Evolutionary conservation across 2,329 filamentous ascomycete genomes (phyloP).

Genomic region (Apiospora arundinis): DNA sequence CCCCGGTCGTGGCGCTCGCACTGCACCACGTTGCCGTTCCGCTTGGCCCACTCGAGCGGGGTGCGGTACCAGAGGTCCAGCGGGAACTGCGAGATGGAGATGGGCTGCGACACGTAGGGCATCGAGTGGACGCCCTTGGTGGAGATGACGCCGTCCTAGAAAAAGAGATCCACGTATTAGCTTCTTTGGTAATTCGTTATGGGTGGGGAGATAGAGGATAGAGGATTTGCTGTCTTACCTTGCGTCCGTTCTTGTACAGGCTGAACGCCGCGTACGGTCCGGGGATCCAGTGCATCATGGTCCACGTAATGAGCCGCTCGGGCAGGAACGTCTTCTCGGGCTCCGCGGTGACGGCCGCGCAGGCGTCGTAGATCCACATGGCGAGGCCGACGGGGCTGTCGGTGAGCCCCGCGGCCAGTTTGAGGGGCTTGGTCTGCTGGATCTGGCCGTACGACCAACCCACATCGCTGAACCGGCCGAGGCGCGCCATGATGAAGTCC

Average conservation of each 20-base stretch:
- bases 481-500: conserved; percentile 24
- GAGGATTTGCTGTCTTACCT: conserved; percentile 10
- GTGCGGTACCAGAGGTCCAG: conserved; percentile 30
- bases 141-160: conserved; percentile 22
- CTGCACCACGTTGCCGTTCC: conserved; percentile 25
- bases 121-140: conserved; percentile 13
- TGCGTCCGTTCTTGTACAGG: conserved; percentile 29
- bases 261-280: conserved; percentile 29
- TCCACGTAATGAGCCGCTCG: conserved; percentile 31
- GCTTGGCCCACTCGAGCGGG: conserved; percentile 25
- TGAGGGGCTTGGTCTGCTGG: conserved; percentile 36
- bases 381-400: conserved; percentile 42
- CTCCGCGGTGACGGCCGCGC: not conserved
- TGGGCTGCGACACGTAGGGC: conserved; percentile 22
- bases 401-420: conserved; percentile 35
- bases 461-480: conserved; percentile 22
- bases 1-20: conserved; percentile 22
- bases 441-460: conserved; percentile 32
- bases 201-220: too few relatives aligned
- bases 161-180: not conserved
- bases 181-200: too few relatives aligned
- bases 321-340: conserved; percentile 14
- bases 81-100: conserved; percentile 25
- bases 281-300: conserved; percentile 33
- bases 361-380: conserved; percentile 35